Base-by-base conservation (phyloP, 208 protist species). In the Trypanosoma melophagium region DNA sequence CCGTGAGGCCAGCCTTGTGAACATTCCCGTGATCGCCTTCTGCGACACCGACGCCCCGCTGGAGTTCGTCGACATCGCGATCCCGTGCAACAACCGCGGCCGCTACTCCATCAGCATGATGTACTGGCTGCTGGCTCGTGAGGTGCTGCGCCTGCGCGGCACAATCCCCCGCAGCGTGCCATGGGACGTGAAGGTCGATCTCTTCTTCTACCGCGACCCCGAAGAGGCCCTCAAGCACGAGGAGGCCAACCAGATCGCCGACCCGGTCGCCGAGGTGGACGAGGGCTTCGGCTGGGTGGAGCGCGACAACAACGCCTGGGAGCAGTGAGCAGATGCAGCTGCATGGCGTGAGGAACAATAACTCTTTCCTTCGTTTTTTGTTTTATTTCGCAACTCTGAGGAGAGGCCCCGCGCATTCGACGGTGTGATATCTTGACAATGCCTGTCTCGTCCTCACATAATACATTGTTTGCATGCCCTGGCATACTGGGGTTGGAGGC, bases 21-120 rank as follows among this genome's bases (percentile, higher is more conserved):
- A 99, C 94, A 98, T 99, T 77, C 98, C 99, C 54, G 93, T 95
- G 70, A 99, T 99, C 75, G 98, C 98, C 71, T 95, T 99, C 83
- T 98, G 96, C 90, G 95, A 99, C 89, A 95, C 98, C 59, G 98
- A 99, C 83, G 97, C 97, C 45, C 90, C 92, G 58, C 76, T 99
- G 42, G 81, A 90, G 42, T 95, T 93, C 80, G 97, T 99, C 55
- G 98, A 99, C 87, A 88, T 99, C 79, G 98, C 95, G 62, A 99
- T 99, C 84, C 98, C 98, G 58, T 97, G 94, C 85, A 99, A 99
- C 90, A 99, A 99, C 93, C 97, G 97, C 69, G 73, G 77, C 63
- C 81, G 65, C 63, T 79, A 97, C 71, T 95, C 97, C 40, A 99
- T 99, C 83, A 98, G 94, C 83, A 92, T 99, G 54, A 97, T 99